These are phyloP conservation scores for Irpex sp. DNA, from an alignment of 1,284 basidiomycete genomes.

Conservation along the genomic window DNA sequence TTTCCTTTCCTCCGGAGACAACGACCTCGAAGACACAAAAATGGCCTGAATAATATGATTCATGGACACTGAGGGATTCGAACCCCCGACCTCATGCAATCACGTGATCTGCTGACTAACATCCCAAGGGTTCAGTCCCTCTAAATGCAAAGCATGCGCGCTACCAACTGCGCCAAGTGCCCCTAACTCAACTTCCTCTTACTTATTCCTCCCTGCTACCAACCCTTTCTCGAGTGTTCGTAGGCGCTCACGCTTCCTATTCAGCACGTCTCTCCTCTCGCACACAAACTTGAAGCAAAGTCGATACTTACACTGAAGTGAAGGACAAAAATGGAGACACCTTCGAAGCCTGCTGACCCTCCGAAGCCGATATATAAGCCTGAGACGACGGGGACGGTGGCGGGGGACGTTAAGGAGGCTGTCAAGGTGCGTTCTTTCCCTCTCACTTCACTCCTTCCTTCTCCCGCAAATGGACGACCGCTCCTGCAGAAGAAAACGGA, in stretches of 20 bases:
- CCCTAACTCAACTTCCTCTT: neutral
- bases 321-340: slow-evolving; percentile 5
- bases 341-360: slow-evolving; percentile 4
- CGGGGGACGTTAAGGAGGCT: slow-evolving; percentile 40
- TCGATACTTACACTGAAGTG: neutral
- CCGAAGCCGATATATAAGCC: slow-evolving; percentile 33
- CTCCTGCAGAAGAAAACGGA: too few relatives aligned
- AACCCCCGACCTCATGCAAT: neutral
- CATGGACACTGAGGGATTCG: neutral
- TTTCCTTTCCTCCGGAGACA: too few relatives aligned
- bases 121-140: too few relatives aligned
- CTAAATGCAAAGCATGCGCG: neutral
- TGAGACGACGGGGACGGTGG: slow-evolving; percentile 41
- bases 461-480: neutral
- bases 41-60: too few relatives aligned
- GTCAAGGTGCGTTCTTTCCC: slow-evolving; percentile 32
- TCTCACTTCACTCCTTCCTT: neutral
- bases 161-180: neutral
- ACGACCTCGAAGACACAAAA: too few relatives aligned
- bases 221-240: neutral
- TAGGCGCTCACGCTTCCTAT: neutral
- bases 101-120: too few relatives aligned
- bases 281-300: neutral
- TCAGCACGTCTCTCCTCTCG: neutral
- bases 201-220: neutral